These are phyloP conservation scores for Leptodermis oblonga DNA, from an alignment of 257 asterid species.

Conservation along the genomic window DNA sequence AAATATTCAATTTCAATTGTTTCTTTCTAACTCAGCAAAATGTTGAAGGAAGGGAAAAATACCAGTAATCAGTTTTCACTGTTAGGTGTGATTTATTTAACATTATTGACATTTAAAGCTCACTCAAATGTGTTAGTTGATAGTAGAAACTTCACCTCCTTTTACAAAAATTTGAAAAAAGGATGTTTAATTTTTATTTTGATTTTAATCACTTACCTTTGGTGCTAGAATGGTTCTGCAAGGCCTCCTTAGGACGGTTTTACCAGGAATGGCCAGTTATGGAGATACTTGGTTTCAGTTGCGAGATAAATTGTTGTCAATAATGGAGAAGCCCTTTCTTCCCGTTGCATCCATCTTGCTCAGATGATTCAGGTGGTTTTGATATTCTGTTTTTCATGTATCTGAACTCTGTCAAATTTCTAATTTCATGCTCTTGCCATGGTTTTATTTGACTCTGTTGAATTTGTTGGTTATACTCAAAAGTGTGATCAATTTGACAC, in stretches of 20 bases:
- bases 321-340: slow-evolving; percentile 75
- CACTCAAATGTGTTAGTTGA: not conserved
- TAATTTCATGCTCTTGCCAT: not conserved
- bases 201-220: slow-evolving; percentile 17
- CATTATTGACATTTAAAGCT: not conserved
- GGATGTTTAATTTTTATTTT: slow-evolving; percentile 10
- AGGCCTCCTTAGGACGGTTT: slow-evolving; percentile 69
- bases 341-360: slow-evolving; percentile 65
- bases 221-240: slow-evolving; percentile 63
- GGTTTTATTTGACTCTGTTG: not conserved
- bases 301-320: slow-evolving; percentile 54
- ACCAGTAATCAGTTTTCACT: not conserved
- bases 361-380: slow-evolving; percentile 84
- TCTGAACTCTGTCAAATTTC: slow-evolving; percentile 2
- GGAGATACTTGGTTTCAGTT: slow-evolving; percentile 55
- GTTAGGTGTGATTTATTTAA: not conserved
- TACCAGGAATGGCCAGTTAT: slow-evolving; percentile 48
- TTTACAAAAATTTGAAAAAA: not conserved
- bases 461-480: not conserved
- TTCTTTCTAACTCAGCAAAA: slow-evolving; percentile 1
- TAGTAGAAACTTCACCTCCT: not conserved
- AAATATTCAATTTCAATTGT: not conserved
- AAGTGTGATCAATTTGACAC: not conserved
- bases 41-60: not conserved
- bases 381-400: slow-evolving; percentile 26